A percentile compares a stretch with the other conserved stretches of the same genome.
Conservation (phyloP, 2,329 filamentous ascomycete species). For the Penicillium sp. region DNA sequence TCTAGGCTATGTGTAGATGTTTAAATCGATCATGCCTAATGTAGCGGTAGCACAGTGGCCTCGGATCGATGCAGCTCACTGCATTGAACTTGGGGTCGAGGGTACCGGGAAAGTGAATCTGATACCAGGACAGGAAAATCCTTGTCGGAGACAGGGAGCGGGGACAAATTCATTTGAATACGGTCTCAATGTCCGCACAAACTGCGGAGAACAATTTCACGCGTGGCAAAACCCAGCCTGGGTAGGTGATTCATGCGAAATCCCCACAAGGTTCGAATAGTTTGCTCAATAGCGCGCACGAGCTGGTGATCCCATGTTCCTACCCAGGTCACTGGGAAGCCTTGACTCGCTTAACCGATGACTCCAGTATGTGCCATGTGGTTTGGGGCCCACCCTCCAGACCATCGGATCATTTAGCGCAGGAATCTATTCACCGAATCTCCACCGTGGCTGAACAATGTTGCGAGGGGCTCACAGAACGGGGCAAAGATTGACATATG, state of each 20-base stretch:
- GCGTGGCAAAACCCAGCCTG: slow-evolving; percentile 3
- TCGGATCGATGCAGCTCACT: not conserved
- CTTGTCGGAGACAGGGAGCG: not conserved
- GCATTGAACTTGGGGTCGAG: not conserved
- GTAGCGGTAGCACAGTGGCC: not conserved
- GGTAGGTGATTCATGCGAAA: not conserved
- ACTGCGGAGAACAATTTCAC: slow-evolving; percentile 11
- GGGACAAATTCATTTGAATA: slow-evolving; percentile 12
- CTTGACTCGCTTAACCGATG: not conserved
- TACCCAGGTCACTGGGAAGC: not conserved
- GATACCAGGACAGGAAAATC: not conserved
- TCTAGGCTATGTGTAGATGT: not conserved
- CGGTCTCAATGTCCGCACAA: not conserved
- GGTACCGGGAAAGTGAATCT: not conserved
- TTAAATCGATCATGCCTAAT: not conserved
- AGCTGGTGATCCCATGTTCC: slow-evolving; percentile 6
- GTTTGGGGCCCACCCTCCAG: not conserved
- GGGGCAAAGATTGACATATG: slow-evolving; percentile 11
- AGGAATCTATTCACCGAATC: slow-evolving; percentile 1
- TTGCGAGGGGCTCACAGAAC: not conserved
- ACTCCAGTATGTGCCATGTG: slow-evolving; percentile 10
- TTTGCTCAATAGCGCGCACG: slow-evolving; percentile 16
- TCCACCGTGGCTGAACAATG: slow-evolving; percentile 8
- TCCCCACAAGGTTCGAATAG: slow-evolving; percentile 12
- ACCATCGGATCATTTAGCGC: slow-evolving; percentile 10